phyloP scores from a whole-genome alignment of 495 filamentous ascomycete genomes.

The Viridothelium virens region DNA sequence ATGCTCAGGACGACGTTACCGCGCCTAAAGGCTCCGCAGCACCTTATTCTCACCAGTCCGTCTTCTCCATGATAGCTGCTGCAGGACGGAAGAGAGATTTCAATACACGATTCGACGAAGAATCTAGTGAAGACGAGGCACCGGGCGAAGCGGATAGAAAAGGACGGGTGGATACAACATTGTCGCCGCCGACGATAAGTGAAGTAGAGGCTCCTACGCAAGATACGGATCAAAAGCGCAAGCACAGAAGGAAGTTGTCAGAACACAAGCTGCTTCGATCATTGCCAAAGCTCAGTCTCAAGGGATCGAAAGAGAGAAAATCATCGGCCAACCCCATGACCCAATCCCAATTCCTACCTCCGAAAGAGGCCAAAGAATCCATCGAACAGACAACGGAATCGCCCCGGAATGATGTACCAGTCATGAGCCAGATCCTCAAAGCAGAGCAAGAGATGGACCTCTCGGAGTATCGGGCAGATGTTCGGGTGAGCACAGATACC shows the following conservation, averaged over 20 bases:
- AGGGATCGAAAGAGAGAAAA: conserved; percentile 30
- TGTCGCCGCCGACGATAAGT: background rate
- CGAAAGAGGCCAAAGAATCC: conserved; percentile 21
- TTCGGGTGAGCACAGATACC: conserved; percentile 29
- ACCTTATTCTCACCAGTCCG: conserved; percentile 2
- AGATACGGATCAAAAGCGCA: conserved; percentile 27
- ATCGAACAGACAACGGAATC: conserved; percentile 25
- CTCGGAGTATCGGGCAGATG: conserved; percentile 25
- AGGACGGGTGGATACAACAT: conserved; percentile 22
- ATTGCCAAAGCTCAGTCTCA: conserved; percentile 46
- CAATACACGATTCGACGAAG: conserved; percentile 69
- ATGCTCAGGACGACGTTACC: conserved; percentile 8
- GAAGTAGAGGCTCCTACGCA: conserved; percentile 14
- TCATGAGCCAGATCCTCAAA: conserved; percentile 76
- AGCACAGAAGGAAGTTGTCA: conserved; percentile 50
- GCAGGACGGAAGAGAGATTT: conserved; percentile 60
- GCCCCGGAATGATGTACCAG: conserved; percentile 46
- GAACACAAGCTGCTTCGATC: conserved; percentile 55
- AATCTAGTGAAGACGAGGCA: conserved; percentile 50
- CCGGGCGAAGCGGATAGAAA: conserved; percentile 37
- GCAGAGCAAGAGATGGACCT: conserved; percentile 60
- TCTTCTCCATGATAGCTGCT: conserved; percentile 9
- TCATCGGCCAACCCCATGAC: conserved; percentile 27
- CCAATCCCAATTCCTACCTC: conserved; percentile 34
- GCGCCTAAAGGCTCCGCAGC: conserved; percentile 3